These are phyloP conservation scores for Cladorrhinum sp. DNA, from an alignment of 2,329 filamentous ascomycete species.

Conservation along the genomic window DNA sequence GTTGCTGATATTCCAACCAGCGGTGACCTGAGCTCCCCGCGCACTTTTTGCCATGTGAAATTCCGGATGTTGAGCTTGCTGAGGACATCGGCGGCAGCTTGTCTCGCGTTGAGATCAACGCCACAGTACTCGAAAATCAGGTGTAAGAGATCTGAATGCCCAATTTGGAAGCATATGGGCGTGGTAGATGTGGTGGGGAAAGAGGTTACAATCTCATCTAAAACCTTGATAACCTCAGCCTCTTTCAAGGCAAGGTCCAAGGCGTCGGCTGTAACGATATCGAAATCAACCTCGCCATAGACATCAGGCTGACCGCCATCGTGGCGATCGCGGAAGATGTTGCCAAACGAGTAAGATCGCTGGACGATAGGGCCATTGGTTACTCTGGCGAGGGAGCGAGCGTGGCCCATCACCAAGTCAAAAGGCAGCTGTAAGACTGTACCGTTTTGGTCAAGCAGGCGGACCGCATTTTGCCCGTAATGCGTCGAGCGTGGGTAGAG, in stretches of 20 bases:
- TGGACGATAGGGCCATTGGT: conserved; percentile 59
- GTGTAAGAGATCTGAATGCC: conserved; percentile 82
- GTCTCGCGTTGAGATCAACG: conserved; percentile 65
- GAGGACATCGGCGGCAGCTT: conserved; percentile 74
- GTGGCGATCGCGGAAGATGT: conserved; percentile 76
- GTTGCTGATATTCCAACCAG: conserved; percentile 80
- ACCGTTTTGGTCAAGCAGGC: conserved; percentile 76
- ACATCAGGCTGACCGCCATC: conserved; percentile 78
- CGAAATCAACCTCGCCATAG: conserved; percentile 90
- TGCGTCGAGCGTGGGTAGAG: conserved; percentile 80
- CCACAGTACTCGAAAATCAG: conserved; percentile 88
- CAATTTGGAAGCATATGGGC: conserved; percentile 84
- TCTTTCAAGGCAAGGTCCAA: conserved; percentile 85
- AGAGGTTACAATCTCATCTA: conserved; percentile 82
- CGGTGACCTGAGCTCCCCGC: conserved; percentile 76
- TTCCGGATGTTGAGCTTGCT: conserved; percentile 83
- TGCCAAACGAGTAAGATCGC: conserved; percentile 82
- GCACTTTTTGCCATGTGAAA: conserved; percentile 78
- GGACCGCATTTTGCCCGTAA: conserved; percentile 72
- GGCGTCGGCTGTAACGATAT: conserved; percentile 82
- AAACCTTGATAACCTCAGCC: conserved; percentile 87
- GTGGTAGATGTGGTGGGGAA: conserved; percentile 71
- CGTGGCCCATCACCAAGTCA: conserved; percentile 86
- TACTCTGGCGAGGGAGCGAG: conserved; percentile 74
- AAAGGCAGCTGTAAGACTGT: conserved; percentile 93